Percentiles rank a stretch among this genome's conserved stretches.
These are phyloP conservation scores for Cetraspora pellucida DNA, from an alignment of 192 early-diverging fungal genomes.

Conservation along the genomic window DNA sequence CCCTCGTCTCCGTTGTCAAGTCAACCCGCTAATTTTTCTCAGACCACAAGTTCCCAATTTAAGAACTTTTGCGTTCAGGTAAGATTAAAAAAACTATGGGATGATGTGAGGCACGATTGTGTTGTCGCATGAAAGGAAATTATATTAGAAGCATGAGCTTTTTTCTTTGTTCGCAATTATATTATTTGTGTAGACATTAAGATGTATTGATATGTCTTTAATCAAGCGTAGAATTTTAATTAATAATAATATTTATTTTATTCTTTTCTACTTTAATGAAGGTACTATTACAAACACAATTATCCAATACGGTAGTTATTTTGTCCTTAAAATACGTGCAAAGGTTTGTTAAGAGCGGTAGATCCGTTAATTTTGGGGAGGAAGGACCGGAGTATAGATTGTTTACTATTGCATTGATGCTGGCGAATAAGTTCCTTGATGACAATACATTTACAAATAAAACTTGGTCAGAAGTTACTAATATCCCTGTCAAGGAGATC, in stretches of 20 bases:
- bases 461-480: conserved; percentile 87
- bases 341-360: conserved; percentile 46
- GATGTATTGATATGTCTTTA: no score
- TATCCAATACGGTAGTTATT: conserved; percentile 55
- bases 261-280: neutral
- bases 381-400: conserved; percentile 59
- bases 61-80: neutral
- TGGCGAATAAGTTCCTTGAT: conserved; percentile 81
- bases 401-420: conserved; percentile 57
- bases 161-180: no score
- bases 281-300: conserved; percentile 37
- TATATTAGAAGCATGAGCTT: no score
- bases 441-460: conserved; percentile 90
- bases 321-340: conserved; percentile 58
- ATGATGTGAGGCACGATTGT: no score
- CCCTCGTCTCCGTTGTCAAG: neutral
- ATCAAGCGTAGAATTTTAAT: no score
- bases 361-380: conserved; percentile 45
- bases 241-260: neutral
- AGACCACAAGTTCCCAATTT: neutral
- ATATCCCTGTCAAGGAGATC: conserved; percentile 78
- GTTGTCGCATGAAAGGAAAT: no score
- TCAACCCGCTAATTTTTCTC: neutral
- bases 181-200: no score
- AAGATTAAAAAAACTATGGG: neutral